These are phyloP conservation scores for Wickerhamomyces queroliae DNA, from an alignment of 805 yeast genomes.

Conservation along the genomic window DNA sequence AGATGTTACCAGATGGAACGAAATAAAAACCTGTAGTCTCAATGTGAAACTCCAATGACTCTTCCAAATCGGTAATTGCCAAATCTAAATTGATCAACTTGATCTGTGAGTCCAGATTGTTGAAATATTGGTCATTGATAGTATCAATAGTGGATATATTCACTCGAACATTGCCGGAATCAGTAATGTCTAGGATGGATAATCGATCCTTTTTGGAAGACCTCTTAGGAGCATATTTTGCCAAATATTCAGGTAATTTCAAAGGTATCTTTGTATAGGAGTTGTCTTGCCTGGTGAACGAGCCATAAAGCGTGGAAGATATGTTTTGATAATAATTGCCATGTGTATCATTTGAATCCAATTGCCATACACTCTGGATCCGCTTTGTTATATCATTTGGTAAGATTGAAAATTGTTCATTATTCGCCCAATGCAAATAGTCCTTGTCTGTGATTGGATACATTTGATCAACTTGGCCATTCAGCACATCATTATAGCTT, in stretches of 20 bases:
- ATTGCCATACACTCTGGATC: slow-evolving; percentile 51
- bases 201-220: slow-evolving; percentile 2
- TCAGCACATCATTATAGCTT: slow-evolving; percentile 53
- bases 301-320: slow-evolving; percentile 42
- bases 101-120: slow-evolving; percentile 30
- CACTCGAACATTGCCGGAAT: slow-evolving; percentile 23
- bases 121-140: slow-evolving; percentile 19
- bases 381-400: slow-evolving; percentile 49
- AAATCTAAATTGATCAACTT: slow-evolving; percentile 31
- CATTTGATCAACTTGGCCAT: slow-evolving; percentile 38
- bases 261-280: slow-evolving; percentile 14
- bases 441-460: slow-evolving; percentile 52
- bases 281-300: slow-evolving; percentile 22
- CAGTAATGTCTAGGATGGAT: not conserved
- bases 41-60: slow-evolving; percentile 43
- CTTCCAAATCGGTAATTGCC: slow-evolving; percentile 36
- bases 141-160: slow-evolving; percentile 15
- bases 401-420: slow-evolving; percentile 48
- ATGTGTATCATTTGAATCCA: slow-evolving; percentile 10
- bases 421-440: slow-evolving; percentile 40
- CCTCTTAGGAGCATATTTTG: slow-evolving; percentile 10
- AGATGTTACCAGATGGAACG: slow-evolving; percentile 56
- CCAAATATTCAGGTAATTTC: slow-evolving; percentile 16
- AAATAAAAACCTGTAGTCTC: slow-evolving; percentile 59
- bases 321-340: slow-evolving; percentile 36